These are phyloP conservation scores for Coemansia sp. DNA, from an alignment of 192 early-diverging fungal species.

Conservation along the genomic window DNA sequence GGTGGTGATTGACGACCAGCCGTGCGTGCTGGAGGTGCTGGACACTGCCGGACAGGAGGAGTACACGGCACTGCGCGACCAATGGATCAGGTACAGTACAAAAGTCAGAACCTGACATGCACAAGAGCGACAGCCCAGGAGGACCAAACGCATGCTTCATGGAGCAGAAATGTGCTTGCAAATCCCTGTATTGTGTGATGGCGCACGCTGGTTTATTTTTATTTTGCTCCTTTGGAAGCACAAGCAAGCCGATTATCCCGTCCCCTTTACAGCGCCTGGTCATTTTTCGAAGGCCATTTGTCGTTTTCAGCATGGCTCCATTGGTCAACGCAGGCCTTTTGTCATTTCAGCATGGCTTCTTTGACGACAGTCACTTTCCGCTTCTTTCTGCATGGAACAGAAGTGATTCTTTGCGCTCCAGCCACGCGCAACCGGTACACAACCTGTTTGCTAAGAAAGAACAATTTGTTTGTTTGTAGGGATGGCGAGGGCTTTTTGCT, in stretches of 20 bases:
- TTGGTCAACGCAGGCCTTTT: too few species aligned
- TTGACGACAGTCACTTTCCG: neutral
- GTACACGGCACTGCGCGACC: conserved; percentile 79
- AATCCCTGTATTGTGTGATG: conserved; percentile 15
- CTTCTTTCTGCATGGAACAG: conserved; percentile 10
- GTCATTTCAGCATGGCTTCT: neutral
- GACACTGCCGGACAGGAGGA: conserved; percentile 97
- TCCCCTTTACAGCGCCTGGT: neutral
- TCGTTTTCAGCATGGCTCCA: neutral
- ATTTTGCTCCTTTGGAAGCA: conserved; percentile 20
- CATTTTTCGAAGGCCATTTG: neutral
- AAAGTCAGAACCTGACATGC: conserved; percentile 47
- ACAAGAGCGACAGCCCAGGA: neutral
- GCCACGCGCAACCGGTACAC: conserved; percentile 8
- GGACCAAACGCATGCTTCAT: neutral
- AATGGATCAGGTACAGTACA: conserved; percentile 68
- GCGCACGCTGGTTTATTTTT: conserved; percentile 15
- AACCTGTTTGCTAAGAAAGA: conserved; percentile 46
- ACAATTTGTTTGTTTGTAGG: conserved; percentile 79
- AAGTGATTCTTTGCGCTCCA: neutral
- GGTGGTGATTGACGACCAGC: conserved; percentile 87
- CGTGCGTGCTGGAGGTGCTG: conserved; percentile 86
- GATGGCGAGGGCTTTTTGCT: conserved; percentile 94
- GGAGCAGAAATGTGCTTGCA: conserved; percentile 9
- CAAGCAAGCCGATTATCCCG: conserved; percentile 2